Evolutionary conservation across 306 rosid genomes (phyloP).

Genomic region (Acacia melanoxylon): DNA sequence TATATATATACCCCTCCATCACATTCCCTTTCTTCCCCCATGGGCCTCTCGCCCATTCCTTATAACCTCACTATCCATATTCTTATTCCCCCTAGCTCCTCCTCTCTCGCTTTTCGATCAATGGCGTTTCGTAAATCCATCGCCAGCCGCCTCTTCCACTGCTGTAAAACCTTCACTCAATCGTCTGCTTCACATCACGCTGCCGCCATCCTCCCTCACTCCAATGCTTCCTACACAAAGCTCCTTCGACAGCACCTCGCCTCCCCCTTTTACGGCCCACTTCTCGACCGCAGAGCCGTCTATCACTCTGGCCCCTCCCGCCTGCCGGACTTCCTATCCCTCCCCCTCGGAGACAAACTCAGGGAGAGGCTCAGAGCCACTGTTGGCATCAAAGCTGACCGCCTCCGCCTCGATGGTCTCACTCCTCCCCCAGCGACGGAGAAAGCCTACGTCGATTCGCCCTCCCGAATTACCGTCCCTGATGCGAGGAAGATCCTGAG

Average conservation of each 20-base stretch:
- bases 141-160: too few relatives aligned
- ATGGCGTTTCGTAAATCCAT: too few relatives aligned
- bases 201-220: slow-evolving; percentile 3
- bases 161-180: too few relatives aligned
- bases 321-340: slow-evolving; percentile 45
- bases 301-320: slow-evolving; percentile 29
- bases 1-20: too few relatives aligned
- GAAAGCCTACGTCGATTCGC: not conserved
- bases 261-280: slow-evolving; percentile 37
- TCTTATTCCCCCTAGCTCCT: too few relatives aligned
- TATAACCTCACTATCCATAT: too few relatives aligned
- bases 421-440: not conserved
- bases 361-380: slow-evolving; percentile 18
- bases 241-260: slow-evolving; percentile 39
- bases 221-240: not conserved
- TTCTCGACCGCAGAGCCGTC: slow-evolving; percentile 36
- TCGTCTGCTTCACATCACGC: too few relatives aligned
- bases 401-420: not conserved
- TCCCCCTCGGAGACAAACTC: slow-evolving; percentile 48
- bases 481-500: slow-evolving; percentile 75
- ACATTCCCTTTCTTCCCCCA: too few relatives aligned
- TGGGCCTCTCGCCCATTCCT: too few relatives aligned
- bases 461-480: slow-evolving; percentile 37
- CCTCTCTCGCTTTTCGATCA: too few relatives aligned
- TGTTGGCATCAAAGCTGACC: not conserved